These are phyloP conservation scores for Cystofilobasidium bisporidii DNA, from an alignment of 768 basidiomycete species.

Conservation along the genomic window DNA sequence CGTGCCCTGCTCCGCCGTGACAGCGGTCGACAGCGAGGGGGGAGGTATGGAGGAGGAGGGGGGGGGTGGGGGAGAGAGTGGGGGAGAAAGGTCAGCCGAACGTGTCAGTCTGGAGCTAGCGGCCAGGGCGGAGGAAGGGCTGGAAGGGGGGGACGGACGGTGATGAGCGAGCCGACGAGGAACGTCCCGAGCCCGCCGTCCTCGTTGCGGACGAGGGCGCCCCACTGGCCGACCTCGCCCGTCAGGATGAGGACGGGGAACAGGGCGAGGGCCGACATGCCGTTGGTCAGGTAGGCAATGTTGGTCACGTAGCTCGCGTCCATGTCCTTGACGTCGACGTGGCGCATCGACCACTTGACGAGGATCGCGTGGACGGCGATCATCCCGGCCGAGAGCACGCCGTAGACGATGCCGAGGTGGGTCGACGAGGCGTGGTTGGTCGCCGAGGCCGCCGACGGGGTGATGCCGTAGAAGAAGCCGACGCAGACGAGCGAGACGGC, in stretches of 20 bases:
- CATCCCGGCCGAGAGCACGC: constrained; percentile 60
- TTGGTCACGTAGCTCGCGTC: constrained; percentile 55
- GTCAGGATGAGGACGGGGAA: constrained; percentile 26
- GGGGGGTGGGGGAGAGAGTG: too few relatives aligned
- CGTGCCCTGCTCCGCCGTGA: too few relatives aligned
- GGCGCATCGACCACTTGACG: constrained; percentile 59
- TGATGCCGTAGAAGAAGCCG: constrained; percentile 28
- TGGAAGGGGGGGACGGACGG: not conserved
- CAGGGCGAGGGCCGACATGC: constrained; percentile 56
- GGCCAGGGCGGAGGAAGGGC: not conserved
- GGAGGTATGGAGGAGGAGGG: not conserved
- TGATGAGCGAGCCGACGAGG: constrained; percentile 24
- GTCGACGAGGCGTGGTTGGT: constrained; percentile 32
- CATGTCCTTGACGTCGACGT: constrained; percentile 45
- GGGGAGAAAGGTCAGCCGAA: too few relatives aligned
- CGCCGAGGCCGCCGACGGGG: constrained; percentile 24
- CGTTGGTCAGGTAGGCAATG: constrained; percentile 70
- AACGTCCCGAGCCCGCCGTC: constrained; percentile 17
- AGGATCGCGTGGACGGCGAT: constrained; percentile 67
- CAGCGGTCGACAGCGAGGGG: not conserved
- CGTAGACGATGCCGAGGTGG: constrained; percentile 52
- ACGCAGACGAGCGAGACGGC: constrained; percentile 19
- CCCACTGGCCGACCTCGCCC: constrained; percentile 24
- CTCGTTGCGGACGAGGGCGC: constrained; percentile 10
- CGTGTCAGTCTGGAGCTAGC: too few relatives aligned